Percentiles rank a stretch among this genome's conserved stretches.
phyloP scores from a whole-genome alignment of 805 yeast genomes.

The Pichia manshurica region DNA sequence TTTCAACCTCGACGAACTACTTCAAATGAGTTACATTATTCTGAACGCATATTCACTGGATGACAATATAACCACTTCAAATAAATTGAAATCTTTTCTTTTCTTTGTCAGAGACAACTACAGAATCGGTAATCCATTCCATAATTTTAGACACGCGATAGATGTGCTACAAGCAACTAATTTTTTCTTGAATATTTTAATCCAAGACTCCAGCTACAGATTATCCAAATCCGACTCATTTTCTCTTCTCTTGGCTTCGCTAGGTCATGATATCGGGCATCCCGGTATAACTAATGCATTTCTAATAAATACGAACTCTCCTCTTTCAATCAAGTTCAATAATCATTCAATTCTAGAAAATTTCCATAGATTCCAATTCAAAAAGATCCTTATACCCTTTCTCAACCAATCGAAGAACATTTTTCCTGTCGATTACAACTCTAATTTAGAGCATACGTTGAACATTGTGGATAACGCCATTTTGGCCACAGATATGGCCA shows the following conservation, averaged over 20 bases:
- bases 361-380: conserved; percentile 69
- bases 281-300: conserved; percentile 91
- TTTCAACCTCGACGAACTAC: conserved; percentile 57
- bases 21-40: conserved; percentile 53
- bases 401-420: conserved; percentile 18
- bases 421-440: conserved; percentile 22
- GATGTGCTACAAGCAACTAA: conserved; percentile 92
- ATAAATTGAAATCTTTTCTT: conserved; percentile 35
- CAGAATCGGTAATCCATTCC: conserved; percentile 83
- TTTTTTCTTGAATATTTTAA: conserved; percentile 39
- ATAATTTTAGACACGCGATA: conserved; percentile 91
- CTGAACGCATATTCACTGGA: conserved; percentile 28
- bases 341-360: conserved; percentile 73
- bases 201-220: conserved; percentile 9
- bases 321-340: conserved; percentile 56
- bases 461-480: conserved; percentile 31
- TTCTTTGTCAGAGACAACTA: conserved; percentile 72
- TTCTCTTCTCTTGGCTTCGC: conserved; percentile 68
- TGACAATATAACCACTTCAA: neutral
- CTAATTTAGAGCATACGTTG: conserved; percentile 28
- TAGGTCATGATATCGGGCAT: conserved; percentile 95
- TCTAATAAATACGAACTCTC: conserved; percentile 51
- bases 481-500: conserved; percentile 91
- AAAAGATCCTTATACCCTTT: conserved; percentile 30
- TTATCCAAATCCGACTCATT: conserved; percentile 37